phyloP scores from a whole-genome alignment of 495 filamentous ascomycete species.

The Penicillium macrosclerotiorum region DNA sequence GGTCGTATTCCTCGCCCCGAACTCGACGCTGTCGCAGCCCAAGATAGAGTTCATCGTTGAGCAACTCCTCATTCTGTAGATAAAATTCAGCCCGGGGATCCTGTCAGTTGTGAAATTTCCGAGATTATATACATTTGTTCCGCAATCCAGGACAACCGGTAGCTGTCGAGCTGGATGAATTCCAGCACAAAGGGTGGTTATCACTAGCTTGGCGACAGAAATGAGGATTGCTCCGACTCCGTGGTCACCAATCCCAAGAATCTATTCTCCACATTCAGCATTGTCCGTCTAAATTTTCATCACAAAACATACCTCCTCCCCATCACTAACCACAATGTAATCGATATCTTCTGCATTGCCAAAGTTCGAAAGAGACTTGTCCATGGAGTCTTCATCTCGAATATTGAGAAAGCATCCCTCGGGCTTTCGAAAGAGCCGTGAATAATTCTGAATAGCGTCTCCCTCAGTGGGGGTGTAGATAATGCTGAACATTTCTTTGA shows the following conservation, averaged over 20 bases:
- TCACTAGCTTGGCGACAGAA: conserved; percentile 75
- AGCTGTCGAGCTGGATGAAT: conserved; percentile 78
- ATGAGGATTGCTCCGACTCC: conserved; percentile 88
- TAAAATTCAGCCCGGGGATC: conserved; percentile 6
- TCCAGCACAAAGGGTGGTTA: conserved; percentile 82
- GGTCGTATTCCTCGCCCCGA: conserved; percentile 72
- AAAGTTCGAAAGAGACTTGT: conserved; percentile 65
- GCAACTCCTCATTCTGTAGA: conserved; percentile 62
- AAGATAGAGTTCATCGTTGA: conserved; percentile 80
- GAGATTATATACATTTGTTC: conserved; percentile 59
- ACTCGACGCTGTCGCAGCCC: conserved; percentile 66
- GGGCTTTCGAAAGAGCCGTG: conserved; percentile 70
- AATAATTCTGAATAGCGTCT: conserved; percentile 87
- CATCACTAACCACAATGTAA: conserved; percentile 86
- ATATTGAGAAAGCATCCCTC: conserved; percentile 67
- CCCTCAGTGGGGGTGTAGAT: conserved; percentile 92
- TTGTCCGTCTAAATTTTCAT: background rate
- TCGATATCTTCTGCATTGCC: conserved; percentile 72
- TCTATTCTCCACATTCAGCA: conserved; percentile 46
- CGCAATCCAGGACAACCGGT: conserved; percentile 84
- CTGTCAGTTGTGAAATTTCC: background rate
- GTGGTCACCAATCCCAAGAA: conserved; percentile 88
- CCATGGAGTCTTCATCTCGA: conserved; percentile 51
- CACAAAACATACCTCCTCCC: conserved; percentile 51
- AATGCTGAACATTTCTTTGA: conserved; percentile 84